These are phyloP conservation scores for Starmera quercuum DNA, from an alignment of 805 yeast genomes.

Conservation along the genomic window DNA sequence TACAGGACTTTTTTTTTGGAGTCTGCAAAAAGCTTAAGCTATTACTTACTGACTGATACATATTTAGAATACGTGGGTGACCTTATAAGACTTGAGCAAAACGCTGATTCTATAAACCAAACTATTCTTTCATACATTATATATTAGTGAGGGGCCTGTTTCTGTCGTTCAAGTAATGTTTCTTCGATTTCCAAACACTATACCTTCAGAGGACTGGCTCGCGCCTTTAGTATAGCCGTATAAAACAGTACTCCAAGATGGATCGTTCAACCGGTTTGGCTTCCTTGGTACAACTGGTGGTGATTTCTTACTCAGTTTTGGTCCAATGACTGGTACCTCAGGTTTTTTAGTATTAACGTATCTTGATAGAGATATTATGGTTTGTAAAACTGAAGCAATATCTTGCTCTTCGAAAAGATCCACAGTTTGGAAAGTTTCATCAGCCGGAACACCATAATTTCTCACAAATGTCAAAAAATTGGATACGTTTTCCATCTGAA, in stretches of 20 bases:
- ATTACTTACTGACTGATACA: not conserved
- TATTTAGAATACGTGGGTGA: constrained; percentile 16
- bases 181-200: constrained; percentile 46
- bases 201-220: constrained; percentile 42
- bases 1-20: constrained; percentile 3
- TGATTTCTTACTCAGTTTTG: constrained; percentile 40
- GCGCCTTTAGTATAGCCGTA: constrained; percentile 57
- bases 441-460: constrained; percentile 63
- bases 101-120: constrained; percentile 15
- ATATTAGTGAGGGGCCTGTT: constrained; percentile 1
- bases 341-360: constrained; percentile 51
- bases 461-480: constrained; percentile 59
- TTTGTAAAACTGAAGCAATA: constrained; percentile 71
- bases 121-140: constrained; percentile 14
- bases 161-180: constrained; percentile 31
- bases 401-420: constrained; percentile 70
- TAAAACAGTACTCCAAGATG: constrained; percentile 51
- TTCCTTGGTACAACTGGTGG: constrained; percentile 48
- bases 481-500: constrained; percentile 77
- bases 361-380: constrained; percentile 68
- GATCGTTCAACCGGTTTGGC: constrained; percentile 36
- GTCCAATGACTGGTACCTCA: constrained; percentile 47
- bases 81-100: constrained; percentile 18
- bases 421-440: constrained; percentile 71
- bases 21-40: not conserved